Base-by-base conservation (phyloP, 1,284 basidiomycete species). In the Fomitopsis pinicola region DNA sequence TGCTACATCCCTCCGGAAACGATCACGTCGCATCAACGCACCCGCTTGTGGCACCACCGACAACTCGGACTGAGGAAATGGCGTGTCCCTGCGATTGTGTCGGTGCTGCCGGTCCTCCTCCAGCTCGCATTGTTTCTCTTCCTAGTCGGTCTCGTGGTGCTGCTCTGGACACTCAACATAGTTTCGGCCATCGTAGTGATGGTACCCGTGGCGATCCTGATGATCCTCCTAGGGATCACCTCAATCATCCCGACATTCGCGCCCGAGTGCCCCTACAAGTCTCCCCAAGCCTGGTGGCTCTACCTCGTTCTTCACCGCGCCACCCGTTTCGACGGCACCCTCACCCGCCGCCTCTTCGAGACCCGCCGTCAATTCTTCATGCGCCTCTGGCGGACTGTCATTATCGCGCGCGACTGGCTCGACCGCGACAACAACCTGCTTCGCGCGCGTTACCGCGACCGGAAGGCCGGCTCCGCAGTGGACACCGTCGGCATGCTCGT, bases 71-170 rank as follows among this genome's bases (percentile, higher is more conserved):
- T 64, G 10, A 28, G 56, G 1, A 38, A 40, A 35, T 67, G 64
- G 64, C 54, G 55, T 2, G 64, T 67, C 2, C 57, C 59, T 10
- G 59, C 59, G 22, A 64, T 67, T 5, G 57, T 66, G 22, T 58
- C 44, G 14, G 28, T 67, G 15, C 60, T 68, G 3, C 66, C 67
- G 8, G 22, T 64, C 17, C 55, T 68, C 2, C 58, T 68, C 8
- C 64, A 63, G 28, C 26, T 63, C 19, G 40, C 66, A 14, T 57
- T 67, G 17, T 44, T 60, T 1, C 56, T 68, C 10, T 67, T 68
- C 52, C 59, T 67, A n/a, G 36, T 62, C 28, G 67, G 67, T 8
- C 52, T 67, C 5, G 62, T 64, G 5, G 50, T 62, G 15, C 58
- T 67, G 33, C 59, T 64, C 2, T 55, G 54, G 33, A 40, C 57